phyloP scores from a whole-genome alignment of 2,329 filamentous ascomycete species.

The Pezicula carpinea region DNA sequence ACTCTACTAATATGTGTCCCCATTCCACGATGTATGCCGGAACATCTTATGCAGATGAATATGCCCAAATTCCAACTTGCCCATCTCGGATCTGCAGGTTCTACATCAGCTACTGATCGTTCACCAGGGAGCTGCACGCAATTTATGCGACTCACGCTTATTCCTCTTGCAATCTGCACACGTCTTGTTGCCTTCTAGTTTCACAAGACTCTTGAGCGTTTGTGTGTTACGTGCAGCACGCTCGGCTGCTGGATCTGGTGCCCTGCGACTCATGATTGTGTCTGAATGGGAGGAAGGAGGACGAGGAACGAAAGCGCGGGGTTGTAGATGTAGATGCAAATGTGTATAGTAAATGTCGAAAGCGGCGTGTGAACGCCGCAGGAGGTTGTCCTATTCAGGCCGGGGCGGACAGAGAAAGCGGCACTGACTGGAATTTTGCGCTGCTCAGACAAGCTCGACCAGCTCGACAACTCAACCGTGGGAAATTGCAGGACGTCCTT shows the following conservation, averaged over 20 bases:
- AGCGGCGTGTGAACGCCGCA: too few species aligned
- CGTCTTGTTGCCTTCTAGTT: conserved; percentile 91
- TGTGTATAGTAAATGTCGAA: not conserved
- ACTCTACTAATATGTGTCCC: conserved; percentile 97
- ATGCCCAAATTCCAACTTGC: conserved; percentile 98
- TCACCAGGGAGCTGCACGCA: conserved; percentile 5
- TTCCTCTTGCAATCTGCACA: conserved; percentile 99
- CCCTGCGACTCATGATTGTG: conserved; percentile 69
- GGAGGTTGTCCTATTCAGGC: too few species aligned
- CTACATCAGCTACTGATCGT: conserved; percentile 17
- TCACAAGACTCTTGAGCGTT: conserved; percentile 91
- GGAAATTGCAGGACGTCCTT: too few species aligned
- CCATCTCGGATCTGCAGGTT: conserved; percentile 83
- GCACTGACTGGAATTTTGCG: too few species aligned
- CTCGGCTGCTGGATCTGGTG: conserved; percentile 74
- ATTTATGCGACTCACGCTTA: conserved; percentile 64
- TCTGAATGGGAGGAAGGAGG: conserved; percentile 9
- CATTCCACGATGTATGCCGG: conserved; percentile 97
- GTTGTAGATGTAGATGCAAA: not conserved
- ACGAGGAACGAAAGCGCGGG: not conserved
- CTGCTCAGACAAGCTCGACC: too few species aligned
- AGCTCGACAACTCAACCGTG: too few species aligned
- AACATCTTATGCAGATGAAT: conserved; percentile 97
- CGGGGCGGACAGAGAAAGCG: too few species aligned
- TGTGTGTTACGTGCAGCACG: conserved; percentile 88